Conservation (phyloP, 2,329 filamentous ascomycete genomes). For the Myriangium duriaei region DNA sequence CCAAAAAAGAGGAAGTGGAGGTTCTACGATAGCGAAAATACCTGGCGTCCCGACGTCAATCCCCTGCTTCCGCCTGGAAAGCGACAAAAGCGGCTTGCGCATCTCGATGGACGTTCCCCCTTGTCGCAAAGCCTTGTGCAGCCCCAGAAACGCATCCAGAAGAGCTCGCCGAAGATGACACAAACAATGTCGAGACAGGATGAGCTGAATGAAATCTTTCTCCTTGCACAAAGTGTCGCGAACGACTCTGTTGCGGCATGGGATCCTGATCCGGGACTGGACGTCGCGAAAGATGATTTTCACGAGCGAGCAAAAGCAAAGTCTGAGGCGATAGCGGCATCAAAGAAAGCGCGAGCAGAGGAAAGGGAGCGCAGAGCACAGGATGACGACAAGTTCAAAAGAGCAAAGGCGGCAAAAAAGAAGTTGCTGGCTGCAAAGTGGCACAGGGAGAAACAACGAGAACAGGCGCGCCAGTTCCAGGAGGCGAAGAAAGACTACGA, state of each 20-base stretch:
- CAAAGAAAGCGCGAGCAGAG: not conserved
- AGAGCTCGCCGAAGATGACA: not conserved
- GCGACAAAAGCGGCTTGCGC: not conserved
- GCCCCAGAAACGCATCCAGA: not conserved
- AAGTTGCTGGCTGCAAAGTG: slow-evolving; percentile 1
- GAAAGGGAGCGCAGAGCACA: not conserved
- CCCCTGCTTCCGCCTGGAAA: not conserved
- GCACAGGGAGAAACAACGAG: not conserved
- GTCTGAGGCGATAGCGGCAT: not conserved
- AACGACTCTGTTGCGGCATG: not conserved
- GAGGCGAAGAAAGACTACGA: not conserved
- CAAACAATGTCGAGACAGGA: not conserved
- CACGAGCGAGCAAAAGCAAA: not conserved
- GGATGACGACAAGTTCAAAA: slow-evolving; percentile 1
- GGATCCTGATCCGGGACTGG: not conserved
- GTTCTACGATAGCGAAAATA: not conserved
- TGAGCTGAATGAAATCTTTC: not conserved
- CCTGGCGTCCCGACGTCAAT: not conserved
- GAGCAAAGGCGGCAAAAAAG: slow-evolving; percentile 5
- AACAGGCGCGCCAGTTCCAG: not conserved
- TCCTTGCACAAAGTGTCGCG: not conserved
- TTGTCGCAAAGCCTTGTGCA: not conserved
- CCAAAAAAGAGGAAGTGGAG: not conserved
- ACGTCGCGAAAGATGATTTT: not conserved
- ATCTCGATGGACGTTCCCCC: not conserved